phyloP scores from a whole-genome alignment of 495 filamentous ascomycete species.

The Lasiosphaeria miniovina region DNA sequence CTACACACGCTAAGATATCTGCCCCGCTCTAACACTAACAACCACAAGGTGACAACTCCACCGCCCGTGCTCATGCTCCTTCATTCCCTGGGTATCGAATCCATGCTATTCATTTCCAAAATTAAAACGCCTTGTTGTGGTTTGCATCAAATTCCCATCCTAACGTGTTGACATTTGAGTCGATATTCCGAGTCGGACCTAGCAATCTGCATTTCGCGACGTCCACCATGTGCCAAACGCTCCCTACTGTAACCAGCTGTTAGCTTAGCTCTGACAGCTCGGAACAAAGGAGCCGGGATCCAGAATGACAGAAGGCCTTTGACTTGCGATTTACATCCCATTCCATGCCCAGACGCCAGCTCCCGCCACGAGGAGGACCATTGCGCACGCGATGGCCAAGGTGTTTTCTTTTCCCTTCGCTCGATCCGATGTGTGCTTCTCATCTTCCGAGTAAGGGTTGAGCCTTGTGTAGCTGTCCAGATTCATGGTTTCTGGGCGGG shows the following conservation, averaged over 20 bases:
- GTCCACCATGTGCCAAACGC: too few relatives aligned
- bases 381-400: slow-evolving; percentile 9
- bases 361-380: neutral
- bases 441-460: slow-evolving; percentile 25
- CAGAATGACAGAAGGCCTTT: neutral
- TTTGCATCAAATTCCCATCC: too few relatives aligned
- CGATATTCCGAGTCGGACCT: too few relatives aligned
- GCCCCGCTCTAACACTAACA: too few relatives aligned
- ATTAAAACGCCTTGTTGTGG: too few relatives aligned
- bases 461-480: slow-evolving; percentile 27
- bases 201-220: too few relatives aligned
- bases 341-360: slow-evolving; percentile 3
- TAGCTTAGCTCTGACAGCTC: neutral
- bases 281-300: neutral
- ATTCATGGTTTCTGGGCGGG: slow-evolving; percentile 22
- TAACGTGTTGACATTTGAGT: too few relatives aligned
- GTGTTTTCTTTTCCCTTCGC: neutral
- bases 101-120: neutral
- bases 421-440: slow-evolving; percentile 8
- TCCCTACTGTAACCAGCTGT: too few relatives aligned
- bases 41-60: too few relatives aligned
- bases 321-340: slow-evolving; percentile 1
- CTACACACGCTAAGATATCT: too few relatives aligned
- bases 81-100: too few relatives aligned
- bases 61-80: too few relatives aligned